These are phyloP conservation scores for Drosera spatulata DNA, from an alignment of 179 eudicot species.

Conservation along the genomic window DNA sequence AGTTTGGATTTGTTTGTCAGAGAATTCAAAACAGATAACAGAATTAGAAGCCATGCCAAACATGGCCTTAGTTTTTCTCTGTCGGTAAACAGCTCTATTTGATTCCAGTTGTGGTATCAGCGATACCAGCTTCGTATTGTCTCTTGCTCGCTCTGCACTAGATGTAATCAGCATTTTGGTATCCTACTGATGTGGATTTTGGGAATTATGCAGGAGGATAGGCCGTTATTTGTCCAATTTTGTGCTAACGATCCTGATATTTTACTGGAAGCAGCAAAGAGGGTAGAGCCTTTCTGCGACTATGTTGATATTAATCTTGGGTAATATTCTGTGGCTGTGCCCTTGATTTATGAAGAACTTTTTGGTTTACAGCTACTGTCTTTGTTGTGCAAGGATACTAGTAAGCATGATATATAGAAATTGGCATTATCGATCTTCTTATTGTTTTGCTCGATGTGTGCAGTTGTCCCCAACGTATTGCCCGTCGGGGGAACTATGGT, in stretches of 20 bases:
- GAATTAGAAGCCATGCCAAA: too few species aligned
- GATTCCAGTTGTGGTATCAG: too few species aligned
- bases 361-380: not conserved
- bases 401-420: not conserved
- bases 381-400: not conserved
- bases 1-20: too few species aligned
- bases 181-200: not conserved
- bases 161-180: too few species aligned
- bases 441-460: slow-evolving; percentile 8
- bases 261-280: slow-evolving; percentile 78
- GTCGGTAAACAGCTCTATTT: too few species aligned
- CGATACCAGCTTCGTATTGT: too few species aligned
- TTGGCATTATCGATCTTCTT: not conserved
- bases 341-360: not conserved
- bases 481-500: slow-evolving; percentile 85
- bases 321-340: slow-evolving; percentile 21
- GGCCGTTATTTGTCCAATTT: slow-evolving; percentile 93
- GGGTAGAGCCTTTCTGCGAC: slow-evolving; percentile 83
- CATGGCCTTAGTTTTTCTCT: too few species aligned
- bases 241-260: slow-evolving; percentile 94
- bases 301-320: slow-evolving; percentile 95
- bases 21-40: too few species aligned
- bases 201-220: slow-evolving; percentile 62
- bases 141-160: too few species aligned
- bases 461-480: slow-evolving; percentile 98